Conservation (phyloP, 805 yeast genomes). For the Starmerella gropengiesseri region DNA sequence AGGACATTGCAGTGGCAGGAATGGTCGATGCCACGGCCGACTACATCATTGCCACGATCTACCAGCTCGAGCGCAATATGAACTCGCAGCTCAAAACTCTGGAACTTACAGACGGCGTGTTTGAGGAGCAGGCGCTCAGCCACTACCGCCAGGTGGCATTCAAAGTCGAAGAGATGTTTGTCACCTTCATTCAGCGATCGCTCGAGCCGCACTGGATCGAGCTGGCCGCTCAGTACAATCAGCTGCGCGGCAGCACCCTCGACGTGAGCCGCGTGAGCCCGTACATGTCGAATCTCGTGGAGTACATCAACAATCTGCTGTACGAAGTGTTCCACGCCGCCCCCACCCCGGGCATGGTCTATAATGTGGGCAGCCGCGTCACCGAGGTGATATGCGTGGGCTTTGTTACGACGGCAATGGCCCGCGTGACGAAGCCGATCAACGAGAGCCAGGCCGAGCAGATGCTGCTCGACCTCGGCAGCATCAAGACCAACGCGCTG, state of each 20-base stretch:
- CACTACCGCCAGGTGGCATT: constrained; percentile 16
- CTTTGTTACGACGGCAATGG: constrained; percentile 43
- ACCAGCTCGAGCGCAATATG: constrained; percentile 5
- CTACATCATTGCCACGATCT: constrained; percentile 44
- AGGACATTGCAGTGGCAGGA: constrained; percentile 56
- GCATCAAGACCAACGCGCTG: constrained; percentile 44
- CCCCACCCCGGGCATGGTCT: constrained; percentile 39
- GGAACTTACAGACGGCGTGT: constrained; percentile 9
- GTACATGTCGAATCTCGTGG: constrained; percentile 26
- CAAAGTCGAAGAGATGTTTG: constrained; percentile 31
- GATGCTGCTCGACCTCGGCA: constrained; percentile 58
- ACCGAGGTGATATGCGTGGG: constrained; percentile 53
- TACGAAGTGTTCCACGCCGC: constrained; percentile 42
- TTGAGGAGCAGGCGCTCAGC: constrained; percentile 14
- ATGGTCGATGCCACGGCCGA: constrained; percentile 79
- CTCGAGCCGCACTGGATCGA: constrained; percentile 72
- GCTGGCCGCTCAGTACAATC: constrained; percentile 39
- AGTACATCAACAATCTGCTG: constrained; percentile 34
- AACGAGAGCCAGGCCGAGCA: constrained; percentile 69
- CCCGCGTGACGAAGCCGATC: constrained; percentile 50
- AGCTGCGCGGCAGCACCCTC: constrained; percentile 2
- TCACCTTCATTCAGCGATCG: constrained; percentile 49
- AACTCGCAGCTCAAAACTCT: neutral
- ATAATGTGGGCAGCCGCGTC: constrained; percentile 52
- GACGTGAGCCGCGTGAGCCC: constrained; percentile 20